Evolutionary conservation across 1,284 basidiomycete species (phyloP).

Genomic region (Ustilago cynodontis): DNA sequence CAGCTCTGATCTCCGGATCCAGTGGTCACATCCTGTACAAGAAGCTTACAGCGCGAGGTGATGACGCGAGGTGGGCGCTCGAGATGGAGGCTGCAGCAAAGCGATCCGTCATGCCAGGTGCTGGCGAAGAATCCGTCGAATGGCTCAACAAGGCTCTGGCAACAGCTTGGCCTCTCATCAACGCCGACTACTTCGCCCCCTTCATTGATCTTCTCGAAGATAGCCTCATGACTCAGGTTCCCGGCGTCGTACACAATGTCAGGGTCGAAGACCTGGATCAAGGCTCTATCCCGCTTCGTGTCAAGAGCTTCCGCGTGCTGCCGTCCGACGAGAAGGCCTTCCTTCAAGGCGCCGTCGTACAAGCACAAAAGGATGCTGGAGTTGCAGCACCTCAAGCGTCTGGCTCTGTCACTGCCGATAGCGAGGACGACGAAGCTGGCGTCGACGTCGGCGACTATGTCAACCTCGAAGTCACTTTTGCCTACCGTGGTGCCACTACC

Average conservation of each 20-base stretch:
- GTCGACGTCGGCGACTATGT: constrained; percentile 61
- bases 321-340: constrained; percentile 48
- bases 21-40: constrained; percentile 49
- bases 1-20: constrained; percentile 27
- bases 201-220: constrained; percentile 67
- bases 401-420: constrained; percentile 6
- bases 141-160: constrained; percentile 64
- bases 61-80: constrained; percentile 47
- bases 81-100: constrained; percentile 41
- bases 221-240: constrained; percentile 66
- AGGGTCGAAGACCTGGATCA: constrained; percentile 67
- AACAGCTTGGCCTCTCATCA: constrained; percentile 64
- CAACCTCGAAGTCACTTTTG: constrained; percentile 62
- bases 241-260: constrained; percentile 60
- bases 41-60: constrained; percentile 34
- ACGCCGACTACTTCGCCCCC: constrained; percentile 62
- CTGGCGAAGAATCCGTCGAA: constrained; percentile 56
- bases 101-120: constrained; percentile 16
- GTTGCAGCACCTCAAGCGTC: constrained; percentile 2
- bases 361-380: constrained; percentile 39
- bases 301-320: constrained; percentile 58
- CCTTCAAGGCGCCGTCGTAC: constrained; percentile 32
- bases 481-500: constrained; percentile 50
- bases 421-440: constrained; percentile 23
- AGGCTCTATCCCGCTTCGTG: constrained; percentile 55